A percentile compares a stretch with the other conserved stretches of the same genome.
Conservation (phyloP, 2,329 filamentous ascomycete species). For the Verticillium longisporum region DNA sequence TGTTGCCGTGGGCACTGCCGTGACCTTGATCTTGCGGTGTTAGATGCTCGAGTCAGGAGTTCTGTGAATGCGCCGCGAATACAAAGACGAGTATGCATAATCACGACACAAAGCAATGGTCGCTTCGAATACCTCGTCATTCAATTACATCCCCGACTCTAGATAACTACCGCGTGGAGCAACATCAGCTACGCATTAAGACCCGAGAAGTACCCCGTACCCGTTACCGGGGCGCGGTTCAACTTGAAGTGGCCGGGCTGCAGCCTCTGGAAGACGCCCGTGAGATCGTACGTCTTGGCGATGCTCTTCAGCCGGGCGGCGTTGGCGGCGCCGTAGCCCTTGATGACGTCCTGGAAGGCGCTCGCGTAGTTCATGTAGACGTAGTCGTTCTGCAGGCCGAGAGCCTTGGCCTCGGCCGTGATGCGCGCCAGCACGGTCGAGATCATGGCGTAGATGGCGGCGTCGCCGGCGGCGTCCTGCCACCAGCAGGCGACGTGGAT, state of each 20-base stretch:
- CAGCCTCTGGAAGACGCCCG: constrained; percentile 23
- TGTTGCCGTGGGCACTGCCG: too few relatives aligned
- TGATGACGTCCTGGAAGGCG: constrained; percentile 27
- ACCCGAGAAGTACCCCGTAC: constrained; percentile 5
- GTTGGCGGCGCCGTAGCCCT: constrained; percentile 30
- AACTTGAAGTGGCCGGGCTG: constrained; percentile 23
- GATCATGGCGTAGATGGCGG: constrained; percentile 10
- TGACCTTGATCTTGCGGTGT: too few relatives aligned
- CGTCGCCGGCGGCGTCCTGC: constrained; percentile 12
- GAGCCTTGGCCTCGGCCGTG: constrained; percentile 2
- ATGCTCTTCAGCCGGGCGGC: constrained; percentile 19
- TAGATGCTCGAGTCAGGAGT: too few relatives aligned
- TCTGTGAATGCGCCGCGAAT: too few relatives aligned
- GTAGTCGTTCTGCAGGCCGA: constrained; percentile 12
- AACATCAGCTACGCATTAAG: background rate
- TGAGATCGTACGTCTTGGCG: constrained; percentile 24
- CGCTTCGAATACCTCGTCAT: too few relatives aligned
- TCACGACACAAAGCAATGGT: too few relatives aligned
- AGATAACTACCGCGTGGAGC: too few relatives aligned
- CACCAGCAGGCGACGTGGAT: constrained; percentile 15
- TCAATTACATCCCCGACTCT: too few relatives aligned
- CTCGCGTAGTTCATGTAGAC: constrained; percentile 38
- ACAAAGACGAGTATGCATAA: too few relatives aligned
- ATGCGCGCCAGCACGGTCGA: background rate
- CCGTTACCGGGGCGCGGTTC: constrained; percentile 8